phyloP scores from a whole-genome alignment of 1,284 basidiomycete species.

The Omphalotus olearius region DNA sequence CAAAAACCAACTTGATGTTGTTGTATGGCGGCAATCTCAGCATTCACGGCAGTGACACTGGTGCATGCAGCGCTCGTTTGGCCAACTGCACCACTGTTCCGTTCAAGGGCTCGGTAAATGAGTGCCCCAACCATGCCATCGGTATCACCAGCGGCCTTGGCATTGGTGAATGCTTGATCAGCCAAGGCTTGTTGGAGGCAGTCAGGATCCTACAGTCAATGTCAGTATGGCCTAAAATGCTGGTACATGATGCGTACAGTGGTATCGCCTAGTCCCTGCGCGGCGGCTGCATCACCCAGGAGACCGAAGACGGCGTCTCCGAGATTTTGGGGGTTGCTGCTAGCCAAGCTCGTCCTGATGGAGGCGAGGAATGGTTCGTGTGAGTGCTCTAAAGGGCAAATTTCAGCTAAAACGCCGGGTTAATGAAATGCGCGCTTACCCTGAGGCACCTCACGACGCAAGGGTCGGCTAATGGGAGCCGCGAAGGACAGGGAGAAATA shows the following conservation, averaged over 20 bases:
- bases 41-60: slow-evolving; percentile 52
- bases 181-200: slow-evolving; percentile 65
- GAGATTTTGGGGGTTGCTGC: slow-evolving; percentile 60
- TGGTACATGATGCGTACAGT: neutral
- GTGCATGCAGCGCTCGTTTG: slow-evolving; percentile 38
- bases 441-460: slow-evolving; percentile 62
- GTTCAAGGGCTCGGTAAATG: slow-evolving; percentile 63
- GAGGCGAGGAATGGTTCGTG: slow-evolving; percentile 54
- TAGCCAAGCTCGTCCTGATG: slow-evolving; percentile 39
- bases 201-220: slow-evolving; percentile 42
- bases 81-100: slow-evolving; percentile 60
- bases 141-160: slow-evolving; percentile 57
- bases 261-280: slow-evolving; percentile 41
- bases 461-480: slow-evolving; percentile 31
- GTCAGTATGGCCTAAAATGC: neutral
- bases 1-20: slow-evolving; percentile 51
- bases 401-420: neutral
- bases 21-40: slow-evolving; percentile 62
- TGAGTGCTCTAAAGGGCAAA: slow-evolving; percentile 47
- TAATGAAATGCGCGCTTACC: slow-evolving; percentile 29
- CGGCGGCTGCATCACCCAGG: slow-evolving; percentile 60
- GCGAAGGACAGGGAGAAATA: slow-evolving; percentile 34
- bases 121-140: slow-evolving; percentile 56
- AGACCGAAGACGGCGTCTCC: slow-evolving; percentile 62
- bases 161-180: slow-evolving; percentile 69